Conservation (phyloP, 768 basidiomycete genomes). For the Tephrocybe rancida region DNA sequence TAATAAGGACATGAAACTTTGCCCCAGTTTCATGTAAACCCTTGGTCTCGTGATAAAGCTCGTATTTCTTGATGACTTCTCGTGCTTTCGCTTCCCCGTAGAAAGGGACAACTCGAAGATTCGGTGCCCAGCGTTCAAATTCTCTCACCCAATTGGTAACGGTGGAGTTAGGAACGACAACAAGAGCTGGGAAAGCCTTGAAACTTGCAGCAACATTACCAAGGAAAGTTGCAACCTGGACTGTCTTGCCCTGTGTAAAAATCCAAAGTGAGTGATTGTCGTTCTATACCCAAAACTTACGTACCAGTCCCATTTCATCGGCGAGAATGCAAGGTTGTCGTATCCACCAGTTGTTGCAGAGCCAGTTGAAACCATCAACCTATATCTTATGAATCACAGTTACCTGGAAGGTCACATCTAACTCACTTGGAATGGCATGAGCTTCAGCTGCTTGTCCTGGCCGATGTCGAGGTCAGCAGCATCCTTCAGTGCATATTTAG, state of each 20-base stretch:
- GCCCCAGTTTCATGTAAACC: conserved; percentile 46
- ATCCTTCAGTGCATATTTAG: conserved; percentile 44
- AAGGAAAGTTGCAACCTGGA: conserved; percentile 87
- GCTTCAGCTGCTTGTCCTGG: conserved; percentile 58
- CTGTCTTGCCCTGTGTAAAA: conserved; percentile 75
- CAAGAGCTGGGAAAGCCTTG: conserved; percentile 74
- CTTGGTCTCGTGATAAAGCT: conserved; percentile 65
- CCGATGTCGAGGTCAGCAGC: conserved; percentile 67
- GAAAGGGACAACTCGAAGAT: conserved; percentile 79
- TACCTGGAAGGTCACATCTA: conserved; percentile 7
- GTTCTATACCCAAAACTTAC: conserved; percentile 9
- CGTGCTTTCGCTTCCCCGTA: conserved; percentile 81
- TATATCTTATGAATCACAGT: conserved; percentile 25
- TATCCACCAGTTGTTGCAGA: conserved; percentile 88
- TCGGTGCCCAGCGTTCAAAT: conserved; percentile 84
- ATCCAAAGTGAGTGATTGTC: background rate
- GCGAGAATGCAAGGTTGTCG: conserved; percentile 87
- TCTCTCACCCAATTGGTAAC: conserved; percentile 96
- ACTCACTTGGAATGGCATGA: conserved; percentile 88
- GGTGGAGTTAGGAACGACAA: conserved; percentile 96
- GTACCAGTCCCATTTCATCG: conserved; percentile 95
- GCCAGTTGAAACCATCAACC: conserved; percentile 85
- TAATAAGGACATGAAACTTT: conserved; percentile 88
- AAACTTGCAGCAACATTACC: conserved; percentile 61
- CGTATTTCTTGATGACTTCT: conserved; percentile 79